Base-by-base conservation (phyloP, 768 basidiomycete species). In the Amanita pallidorosea region DNA sequence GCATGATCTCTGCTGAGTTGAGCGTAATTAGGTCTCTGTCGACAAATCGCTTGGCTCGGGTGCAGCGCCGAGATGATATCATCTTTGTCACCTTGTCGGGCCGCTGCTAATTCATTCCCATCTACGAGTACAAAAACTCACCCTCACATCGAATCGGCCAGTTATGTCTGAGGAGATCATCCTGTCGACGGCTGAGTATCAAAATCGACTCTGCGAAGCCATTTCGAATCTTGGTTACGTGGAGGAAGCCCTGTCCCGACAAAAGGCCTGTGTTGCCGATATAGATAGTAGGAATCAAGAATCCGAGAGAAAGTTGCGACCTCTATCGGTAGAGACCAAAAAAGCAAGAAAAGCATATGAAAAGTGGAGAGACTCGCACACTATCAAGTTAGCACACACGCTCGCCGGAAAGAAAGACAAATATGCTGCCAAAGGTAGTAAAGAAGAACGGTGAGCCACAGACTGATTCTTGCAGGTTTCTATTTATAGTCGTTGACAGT, bases 271-370 rank as follows among this genome's bases (percentile, higher is more conserved):
- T 53, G 55, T 74, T 54, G 55, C 53, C 37, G 68, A 70, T 37
- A 58, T 73, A 5, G 61, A 69, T 52, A 46, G 9, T 6, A 61
- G 67, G 53, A 23, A 68, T 17, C 45, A 49, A 2, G 47, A 52
- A 8, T 60, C 62, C 23, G 55, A 60, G 31, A 55, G 55, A 46
- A 63, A 51, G 49, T 54, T 72, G 23, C 55, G 55, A 42, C 56
- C 55, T 22, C 59, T 72, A 17, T 59, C 60, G 11, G 60, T 63
- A 49, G 67, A 65, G 53, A 75, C 73, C 15, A 70, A 63, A 55
- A 75, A 73, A 54, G 71, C 73, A 55, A 54, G 70, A 46, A 70
- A 70, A 57, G 72, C 70, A 49, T 70, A 76, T 56, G 66, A 69
- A 50, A 54, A 59, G 13, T 51, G 73, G 43, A 60, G 70, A 17